phyloP scores from a whole-genome alignment of 169 alveolate genomes.

The Babesia sp. region DNA sequence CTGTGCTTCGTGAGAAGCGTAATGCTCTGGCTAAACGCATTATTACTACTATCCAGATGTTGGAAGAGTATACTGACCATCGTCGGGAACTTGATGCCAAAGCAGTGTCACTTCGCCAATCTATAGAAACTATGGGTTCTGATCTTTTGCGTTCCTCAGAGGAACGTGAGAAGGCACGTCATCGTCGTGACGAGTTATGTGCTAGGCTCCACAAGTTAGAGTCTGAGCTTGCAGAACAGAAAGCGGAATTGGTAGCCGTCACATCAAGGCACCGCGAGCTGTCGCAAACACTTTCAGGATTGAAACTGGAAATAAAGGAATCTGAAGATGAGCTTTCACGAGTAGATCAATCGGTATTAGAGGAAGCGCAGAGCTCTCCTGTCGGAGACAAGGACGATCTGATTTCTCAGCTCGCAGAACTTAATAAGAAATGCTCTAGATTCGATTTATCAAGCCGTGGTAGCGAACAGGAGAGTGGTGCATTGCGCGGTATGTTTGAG shows the following conservation, averaged over 20 bases:
- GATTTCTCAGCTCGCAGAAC: conserved; percentile 14
- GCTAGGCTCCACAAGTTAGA: conserved; percentile 32
- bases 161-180: not conserved
- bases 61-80: conserved; percentile 37
- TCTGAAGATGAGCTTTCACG: conserved; percentile 33
- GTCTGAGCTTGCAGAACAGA: conserved; percentile 12
- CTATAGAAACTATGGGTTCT: not conserved
- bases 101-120: not conserved
- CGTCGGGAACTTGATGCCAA: conserved; percentile 13
- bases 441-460: conserved; percentile 18
- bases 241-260: not conserved
- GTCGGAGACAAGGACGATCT: conserved; percentile 5
- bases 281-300: conserved; percentile 11
- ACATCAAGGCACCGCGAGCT: conserved; percentile 10
- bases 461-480: conserved; percentile 4
- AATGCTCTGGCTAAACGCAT: conserved; percentile 28
- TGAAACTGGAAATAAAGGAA: conserved; percentile 9
- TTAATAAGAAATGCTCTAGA: conserved; percentile 17
- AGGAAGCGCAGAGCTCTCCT: conserved; percentile 5
- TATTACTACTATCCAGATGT: conserved; percentile 33
- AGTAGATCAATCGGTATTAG: not conserved
- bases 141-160: conserved; percentile 6
- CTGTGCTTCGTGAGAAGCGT: conserved; percentile 23
- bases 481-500: conserved; percentile 5
- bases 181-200: conserved; percentile 28